These are phyloP conservation scores for Uronychia setigera DNA, from an alignment of 73 alveolate species.

Conservation along the genomic window DNA sequence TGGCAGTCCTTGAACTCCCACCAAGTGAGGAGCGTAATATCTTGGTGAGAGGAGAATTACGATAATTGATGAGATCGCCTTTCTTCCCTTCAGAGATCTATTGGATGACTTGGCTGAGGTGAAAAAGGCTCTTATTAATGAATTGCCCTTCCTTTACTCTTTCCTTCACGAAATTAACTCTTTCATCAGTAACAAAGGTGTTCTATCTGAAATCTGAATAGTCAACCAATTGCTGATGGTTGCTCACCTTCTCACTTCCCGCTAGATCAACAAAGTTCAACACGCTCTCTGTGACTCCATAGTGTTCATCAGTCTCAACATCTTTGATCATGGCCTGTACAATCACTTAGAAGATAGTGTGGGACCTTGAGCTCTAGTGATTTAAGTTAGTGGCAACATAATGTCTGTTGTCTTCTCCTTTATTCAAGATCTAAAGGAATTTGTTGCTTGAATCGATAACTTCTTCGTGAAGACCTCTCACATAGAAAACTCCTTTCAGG, in stretches of 20 bases:
- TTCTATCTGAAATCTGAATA: background rate
- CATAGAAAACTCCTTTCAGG: conserved; percentile 59
- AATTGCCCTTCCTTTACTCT: conserved; percentile 78
- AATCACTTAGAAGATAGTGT: conserved; percentile 70
- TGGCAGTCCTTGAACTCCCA: conserved; percentile 94
- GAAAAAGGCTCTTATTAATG: conserved; percentile 76
- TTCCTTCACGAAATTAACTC: conserved; percentile 13
- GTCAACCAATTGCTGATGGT: conserved; percentile 35
- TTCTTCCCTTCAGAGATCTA: conserved; percentile 63
- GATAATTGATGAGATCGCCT: conserved; percentile 83
- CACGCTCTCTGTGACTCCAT: conserved; percentile 68
- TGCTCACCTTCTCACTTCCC: conserved; percentile 92
- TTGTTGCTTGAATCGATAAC: conserved; percentile 69
- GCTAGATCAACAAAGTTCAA: conserved; percentile 94
- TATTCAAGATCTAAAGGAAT: conserved; percentile 58
- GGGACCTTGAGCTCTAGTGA: conserved; percentile 80
- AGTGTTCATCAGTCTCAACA: background rate
- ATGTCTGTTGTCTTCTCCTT: conserved; percentile 77
- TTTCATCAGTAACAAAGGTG: conserved; percentile 19
- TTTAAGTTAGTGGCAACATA: conserved; percentile 80
- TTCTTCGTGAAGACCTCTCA: conserved; percentile 69
- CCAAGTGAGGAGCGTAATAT: conserved; percentile 92
- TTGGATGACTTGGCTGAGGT: conserved; percentile 74
- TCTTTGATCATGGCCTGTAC: conserved; percentile 30
- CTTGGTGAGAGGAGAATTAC: conserved; percentile 93